Evolutionary conservation across 768 basidiomycete species (phyloP), one percentile per base, ranked within the genome.

Genomic region (Dioszegia aurantiaca): DNA sequence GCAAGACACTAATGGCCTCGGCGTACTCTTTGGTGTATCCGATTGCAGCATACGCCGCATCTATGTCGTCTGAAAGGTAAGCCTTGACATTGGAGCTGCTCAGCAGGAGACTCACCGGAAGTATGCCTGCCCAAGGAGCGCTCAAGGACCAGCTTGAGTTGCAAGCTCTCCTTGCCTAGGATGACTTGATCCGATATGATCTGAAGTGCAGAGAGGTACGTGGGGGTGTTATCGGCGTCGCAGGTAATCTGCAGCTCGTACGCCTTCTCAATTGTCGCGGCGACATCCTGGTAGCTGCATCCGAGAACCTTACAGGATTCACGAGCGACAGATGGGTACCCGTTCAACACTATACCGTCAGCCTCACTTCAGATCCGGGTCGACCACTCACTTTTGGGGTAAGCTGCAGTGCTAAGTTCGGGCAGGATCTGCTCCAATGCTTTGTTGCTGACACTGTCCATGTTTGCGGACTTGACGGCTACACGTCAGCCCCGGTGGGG

Each of bases 41-140:
- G 27, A 73, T 68, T 0, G 28, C 19, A n/a, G 39, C 30, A 40
- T 73, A 73, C 6, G 71, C 71, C 17, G 56, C 53, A 12, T 53
- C 28, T 14, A 73, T 9, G 33, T 69, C 70, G 48, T 59, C 70
- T 69, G 26, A 17, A 23, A 41, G 11, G 11, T 17, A 4, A 39
- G 19, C 39, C 3, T 4, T 4, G 55, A 67, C 55, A 41, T 51
- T 4, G 47, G 40, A 16, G 4, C 2, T 28, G 4, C 17, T 23
- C 12, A 21, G 23, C 19, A 17, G 8, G 23, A 16, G 4, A 45
- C 61, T 59, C 17, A 69, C 70, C 63, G 2, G 42, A 27, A 28
- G 65, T 61, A 36, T 63, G 69, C 24, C 58, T 61, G 24, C 59
- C 64, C 40, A 69, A n/a, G 19, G 71, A 73, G 10, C 64, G 36